phyloP scores from a whole-genome alignment of 2,329 filamentous ascomycete species.

The Didymosphaeria variabile region DNA sequence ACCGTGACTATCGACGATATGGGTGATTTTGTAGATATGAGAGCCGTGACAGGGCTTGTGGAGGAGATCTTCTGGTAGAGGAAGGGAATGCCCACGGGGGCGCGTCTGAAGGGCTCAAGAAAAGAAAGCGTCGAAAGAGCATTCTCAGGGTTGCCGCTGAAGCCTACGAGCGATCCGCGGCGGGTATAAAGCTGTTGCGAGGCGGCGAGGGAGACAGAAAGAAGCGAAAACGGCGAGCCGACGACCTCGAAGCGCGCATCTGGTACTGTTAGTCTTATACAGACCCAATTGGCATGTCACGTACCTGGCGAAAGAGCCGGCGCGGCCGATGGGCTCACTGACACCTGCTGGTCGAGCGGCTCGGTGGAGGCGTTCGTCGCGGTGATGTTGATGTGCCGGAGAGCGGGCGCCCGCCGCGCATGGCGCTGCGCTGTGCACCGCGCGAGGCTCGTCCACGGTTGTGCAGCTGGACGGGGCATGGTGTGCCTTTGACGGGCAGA shows the following conservation, averaged over 20 bases:
- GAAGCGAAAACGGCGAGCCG: slow-evolving; percentile 88
- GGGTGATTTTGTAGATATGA: slow-evolving; percentile 87
- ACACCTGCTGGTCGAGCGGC: slow-evolving; percentile 46
- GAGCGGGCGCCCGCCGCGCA: slow-evolving; percentile 27
- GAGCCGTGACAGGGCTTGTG: slow-evolving; percentile 83
- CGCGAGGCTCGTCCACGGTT: slow-evolving; percentile 35
- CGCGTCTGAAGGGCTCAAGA: slow-evolving; percentile 82
- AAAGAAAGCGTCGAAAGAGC: slow-evolving; percentile 88
- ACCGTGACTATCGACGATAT: slow-evolving; percentile 87
- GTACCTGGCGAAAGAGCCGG: slow-evolving; percentile 42
- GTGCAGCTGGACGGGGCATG: slow-evolving; percentile 44
- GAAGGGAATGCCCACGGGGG: slow-evolving; percentile 86
- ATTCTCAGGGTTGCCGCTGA: slow-evolving; percentile 91
- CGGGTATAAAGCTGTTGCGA: slow-evolving; percentile 94
- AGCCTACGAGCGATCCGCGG: slow-evolving; percentile 86
- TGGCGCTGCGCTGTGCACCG: slow-evolving; percentile 26
- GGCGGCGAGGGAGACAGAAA: slow-evolving; percentile 90
- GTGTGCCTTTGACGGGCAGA: slow-evolving; percentile 14
- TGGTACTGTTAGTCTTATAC: slow-evolving; percentile 49
- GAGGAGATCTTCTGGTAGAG: slow-evolving; percentile 90
- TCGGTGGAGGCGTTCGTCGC: slow-evolving; percentile 54
- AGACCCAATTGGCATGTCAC: background rate
- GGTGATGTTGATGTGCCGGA: slow-evolving; percentile 57
- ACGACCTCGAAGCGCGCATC: slow-evolving; percentile 96
- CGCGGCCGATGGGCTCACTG: slow-evolving; percentile 30